Evolutionary conservation across 805 yeast species (phyloP), one percentile per base, ranked within the genome.

Genomic region (Ogataea glucozyma): DNA sequence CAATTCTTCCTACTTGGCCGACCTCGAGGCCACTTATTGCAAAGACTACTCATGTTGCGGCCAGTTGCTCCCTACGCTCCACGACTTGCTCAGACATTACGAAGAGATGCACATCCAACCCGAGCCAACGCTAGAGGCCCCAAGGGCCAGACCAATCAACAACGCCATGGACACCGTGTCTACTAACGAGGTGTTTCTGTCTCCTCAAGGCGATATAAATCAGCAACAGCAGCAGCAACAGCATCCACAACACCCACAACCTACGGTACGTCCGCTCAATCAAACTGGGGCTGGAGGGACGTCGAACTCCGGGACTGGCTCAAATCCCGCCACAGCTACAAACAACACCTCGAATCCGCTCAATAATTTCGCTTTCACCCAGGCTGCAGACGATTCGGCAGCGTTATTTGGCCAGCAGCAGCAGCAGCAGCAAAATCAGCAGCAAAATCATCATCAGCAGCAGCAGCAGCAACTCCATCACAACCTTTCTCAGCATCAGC

Each of bases 11-110:
- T 93, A 91, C 62, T 73, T 93, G 48, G 97, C 98, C 14, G 88
- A 87, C 58, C 72, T 91, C 46, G 99, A 91, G 66, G 96, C 96
- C 8, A 90, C 90, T 63, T 93, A 91, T 66, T 93, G 99, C 66
- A 87, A 86, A 64, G 99, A 93, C 69, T 93, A 93, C 67, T 81
- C 88, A 39, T 93, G 99, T 67, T 93, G 99, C 69, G 99, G 98
- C 21, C 85, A 86, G 60, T 71, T 84, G 31, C 74, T 93, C 48
- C 98, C 98, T 23, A 90, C 96, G 10, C 71, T 93, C 51, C 99
- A 93, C 64, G 99, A 93, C 62, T 72, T 93, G 48, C 73, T 93
- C 49, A 80, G 93, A 55, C 99, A 93, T 64, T 93, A 93, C 63
- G 99, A 93, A 62, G 98, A 93, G 65, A 88, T 93, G 35, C 99